A percentile compares a stretch with the other conserved stretches of the same genome.
Evolutionary conservation across 2,329 filamentous ascomycete genomes (phyloP).

Genomic region (Penicillium expansum): DNA sequence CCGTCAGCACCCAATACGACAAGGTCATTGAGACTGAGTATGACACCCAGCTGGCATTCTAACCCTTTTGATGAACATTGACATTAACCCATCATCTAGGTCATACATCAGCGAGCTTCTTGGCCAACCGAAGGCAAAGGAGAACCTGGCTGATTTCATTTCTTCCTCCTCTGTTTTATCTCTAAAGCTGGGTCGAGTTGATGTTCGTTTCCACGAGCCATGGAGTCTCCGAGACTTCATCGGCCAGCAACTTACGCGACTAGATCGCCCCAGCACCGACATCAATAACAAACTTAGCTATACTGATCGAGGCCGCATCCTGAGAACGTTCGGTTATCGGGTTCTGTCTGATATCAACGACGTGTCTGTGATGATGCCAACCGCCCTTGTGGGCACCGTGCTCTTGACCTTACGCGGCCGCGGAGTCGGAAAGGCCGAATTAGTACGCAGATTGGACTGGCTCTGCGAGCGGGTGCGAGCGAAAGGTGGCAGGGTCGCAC

Average conservation of each 20-base stretch:
- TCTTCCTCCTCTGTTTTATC: constrained; percentile 84
- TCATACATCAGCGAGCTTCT: constrained; percentile 93
- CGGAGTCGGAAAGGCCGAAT: constrained; percentile 82
- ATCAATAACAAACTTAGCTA: constrained; percentile 45
- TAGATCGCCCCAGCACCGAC: constrained; percentile 40
- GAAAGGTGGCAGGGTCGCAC: constrained; percentile 88
- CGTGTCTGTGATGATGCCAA: constrained; percentile 97
- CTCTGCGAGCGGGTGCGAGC: constrained; percentile 74
- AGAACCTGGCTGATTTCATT: constrained; percentile 88
- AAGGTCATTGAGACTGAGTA: constrained; percentile 94
- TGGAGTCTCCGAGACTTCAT: constrained; percentile 88
- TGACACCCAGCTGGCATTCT: constrained; percentile 10
- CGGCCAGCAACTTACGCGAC: constrained; percentile 66
- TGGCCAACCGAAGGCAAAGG: constrained; percentile 91
- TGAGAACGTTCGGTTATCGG: constrained; percentile 86
- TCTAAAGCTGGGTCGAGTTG: constrained; percentile 82
- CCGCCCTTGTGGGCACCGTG: constrained; percentile 90
- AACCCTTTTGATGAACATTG: constrained; percentile 4
- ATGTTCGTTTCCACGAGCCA: constrained; percentile 93
- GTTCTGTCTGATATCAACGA: constrained; percentile 92
- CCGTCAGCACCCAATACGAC: constrained; percentile 96
- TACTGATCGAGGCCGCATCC: constrained; percentile 64
- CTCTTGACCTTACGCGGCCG: constrained; percentile 86
- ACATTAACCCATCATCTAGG: constrained; percentile 29
- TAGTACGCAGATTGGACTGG: constrained; percentile 87